Percentiles rank a stretch among this genome's conserved stretches.
Evolutionary conservation across 768 basidiomycete species (phyloP).

Genomic region (Lactifluus rugatus): DNA sequence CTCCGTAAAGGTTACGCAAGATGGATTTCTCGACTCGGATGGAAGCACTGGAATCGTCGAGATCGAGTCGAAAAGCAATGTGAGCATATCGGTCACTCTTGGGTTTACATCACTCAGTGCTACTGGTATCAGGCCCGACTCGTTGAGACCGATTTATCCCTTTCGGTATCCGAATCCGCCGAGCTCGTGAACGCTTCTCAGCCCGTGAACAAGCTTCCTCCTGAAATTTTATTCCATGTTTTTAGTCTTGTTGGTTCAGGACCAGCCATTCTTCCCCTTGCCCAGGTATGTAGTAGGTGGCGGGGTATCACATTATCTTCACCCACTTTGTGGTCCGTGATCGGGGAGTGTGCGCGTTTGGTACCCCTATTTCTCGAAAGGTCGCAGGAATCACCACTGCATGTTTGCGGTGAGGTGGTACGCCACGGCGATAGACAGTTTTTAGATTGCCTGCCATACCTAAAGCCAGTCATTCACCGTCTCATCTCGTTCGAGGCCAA

Average conservation of each 20-base stretch:
- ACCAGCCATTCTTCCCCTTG: neutral
- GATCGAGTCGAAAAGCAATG: neutral
- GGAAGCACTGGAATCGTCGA: neutral
- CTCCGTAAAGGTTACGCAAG: neutral
- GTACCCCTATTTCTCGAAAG: slow-evolving; percentile 1
- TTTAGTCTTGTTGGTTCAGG: neutral
- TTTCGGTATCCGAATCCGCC: neutral
- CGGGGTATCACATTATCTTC: neutral
- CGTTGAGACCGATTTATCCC: slow-evolving; percentile 1
- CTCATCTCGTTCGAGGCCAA: neutral
- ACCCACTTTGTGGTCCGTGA: neutral
- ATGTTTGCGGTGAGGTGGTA: neutral
- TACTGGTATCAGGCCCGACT: neutral
- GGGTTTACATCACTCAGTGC: neutral
- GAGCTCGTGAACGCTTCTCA: neutral
- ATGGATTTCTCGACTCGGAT: neutral
- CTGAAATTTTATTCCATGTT: neutral
- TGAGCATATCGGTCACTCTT: neutral
- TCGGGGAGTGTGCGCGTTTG: neutral
- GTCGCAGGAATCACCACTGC: neutral
- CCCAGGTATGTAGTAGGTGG: neutral
- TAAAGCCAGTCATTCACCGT: neutral
- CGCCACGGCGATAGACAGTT: neutral
- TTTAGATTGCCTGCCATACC: neutral
- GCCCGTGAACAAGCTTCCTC: neutral